phyloP scores from a whole-genome alignment of 2,329 filamentous ascomycete genomes.

The Metarhizium robertsii region DNA sequence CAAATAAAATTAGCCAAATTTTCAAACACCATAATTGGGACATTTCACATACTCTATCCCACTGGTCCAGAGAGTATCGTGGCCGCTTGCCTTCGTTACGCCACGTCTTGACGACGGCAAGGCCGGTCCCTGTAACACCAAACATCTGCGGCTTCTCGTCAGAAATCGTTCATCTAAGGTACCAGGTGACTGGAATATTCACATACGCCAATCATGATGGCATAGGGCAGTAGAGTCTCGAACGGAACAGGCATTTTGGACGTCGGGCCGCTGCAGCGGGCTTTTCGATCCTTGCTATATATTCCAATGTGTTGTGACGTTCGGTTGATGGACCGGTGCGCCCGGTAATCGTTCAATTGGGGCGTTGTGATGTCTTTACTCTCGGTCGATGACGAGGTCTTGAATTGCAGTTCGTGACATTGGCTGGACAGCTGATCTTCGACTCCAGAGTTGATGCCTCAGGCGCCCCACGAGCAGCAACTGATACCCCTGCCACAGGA shows the following conservation, averaged over 20 bases:
- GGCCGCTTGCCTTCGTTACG: conserved; percentile 52
- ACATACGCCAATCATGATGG: conserved; percentile 52
- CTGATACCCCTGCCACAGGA: conserved; percentile 2
- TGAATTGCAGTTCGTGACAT: not conserved
- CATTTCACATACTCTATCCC: conserved; percentile 46
- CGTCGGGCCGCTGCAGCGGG: conserved; percentile 22
- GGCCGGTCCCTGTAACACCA: conserved; percentile 46
- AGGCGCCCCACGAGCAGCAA: conserved; percentile 7
- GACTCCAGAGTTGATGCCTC: conserved; percentile 10
- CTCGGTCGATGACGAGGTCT: not conserved
- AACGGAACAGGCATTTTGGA: conserved; percentile 51
- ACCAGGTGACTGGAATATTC: conserved; percentile 4
- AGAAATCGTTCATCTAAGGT: not conserved
- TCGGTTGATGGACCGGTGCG: not conserved
- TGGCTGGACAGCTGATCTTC: not conserved
- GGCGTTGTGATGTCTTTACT: not conserved
- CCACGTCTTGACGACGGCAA: conserved; percentile 46
- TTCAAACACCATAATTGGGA: not conserved
- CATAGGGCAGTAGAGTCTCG: conserved; percentile 55
- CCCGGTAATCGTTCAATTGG: conserved; percentile 1
- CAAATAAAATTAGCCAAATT: conserved; percentile 18
- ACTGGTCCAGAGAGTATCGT: conserved; percentile 52
- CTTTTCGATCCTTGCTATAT: conserved; percentile 7
- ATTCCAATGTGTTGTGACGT: not conserved
- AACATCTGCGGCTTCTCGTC: conserved; percentile 45